Conservation (phyloP, 345 rosid genomes). For the Noccaea caerulescens region DNA sequence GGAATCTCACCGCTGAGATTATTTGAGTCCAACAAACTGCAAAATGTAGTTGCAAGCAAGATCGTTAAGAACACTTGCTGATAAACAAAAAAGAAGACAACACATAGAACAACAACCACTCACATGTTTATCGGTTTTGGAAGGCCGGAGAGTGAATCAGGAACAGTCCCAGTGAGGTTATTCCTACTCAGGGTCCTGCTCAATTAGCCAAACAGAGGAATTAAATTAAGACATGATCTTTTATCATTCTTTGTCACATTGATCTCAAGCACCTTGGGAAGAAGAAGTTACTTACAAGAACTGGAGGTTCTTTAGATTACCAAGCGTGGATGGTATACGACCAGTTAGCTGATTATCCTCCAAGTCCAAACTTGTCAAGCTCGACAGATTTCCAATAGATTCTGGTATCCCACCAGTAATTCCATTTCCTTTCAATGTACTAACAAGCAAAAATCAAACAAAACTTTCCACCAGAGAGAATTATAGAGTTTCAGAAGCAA, state of each 20-base stretch:
- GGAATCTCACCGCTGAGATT: conserved; percentile 80
- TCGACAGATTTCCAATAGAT: conserved; percentile 78
- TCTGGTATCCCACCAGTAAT: conserved; percentile 81
- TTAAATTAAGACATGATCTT: conserved; percentile 8
- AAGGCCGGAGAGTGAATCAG: conserved; percentile 66
- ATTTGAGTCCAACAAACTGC: conserved; percentile 86
- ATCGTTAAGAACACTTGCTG: background rate
- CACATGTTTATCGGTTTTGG: conserved; percentile 73
- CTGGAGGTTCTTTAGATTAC: conserved; percentile 79
- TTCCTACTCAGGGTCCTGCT: conserved; percentile 87
- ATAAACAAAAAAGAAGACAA: background rate
- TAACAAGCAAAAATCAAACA: conserved; percentile 41
- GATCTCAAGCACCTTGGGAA: conserved; percentile 17
- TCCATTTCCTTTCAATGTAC: conserved; percentile 88
- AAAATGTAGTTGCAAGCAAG: conserved; percentile 31
- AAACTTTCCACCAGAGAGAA: too few species aligned
- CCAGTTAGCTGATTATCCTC: conserved; percentile 80
- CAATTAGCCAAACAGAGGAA: conserved; percentile 21
- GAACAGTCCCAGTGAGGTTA: conserved; percentile 72
- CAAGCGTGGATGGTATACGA: conserved; percentile 77
- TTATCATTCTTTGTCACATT: background rate
- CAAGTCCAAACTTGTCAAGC: conserved; percentile 84
- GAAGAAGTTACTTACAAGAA: conserved; percentile 66
- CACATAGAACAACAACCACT: conserved; percentile 39
- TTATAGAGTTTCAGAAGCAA: too few species aligned